Percentiles rank a stretch among this genome's conserved stretches.
phyloP scores from a whole-genome alignment of 768 basidiomycete genomes.

The Neoboletus brunneissimus region DNA sequence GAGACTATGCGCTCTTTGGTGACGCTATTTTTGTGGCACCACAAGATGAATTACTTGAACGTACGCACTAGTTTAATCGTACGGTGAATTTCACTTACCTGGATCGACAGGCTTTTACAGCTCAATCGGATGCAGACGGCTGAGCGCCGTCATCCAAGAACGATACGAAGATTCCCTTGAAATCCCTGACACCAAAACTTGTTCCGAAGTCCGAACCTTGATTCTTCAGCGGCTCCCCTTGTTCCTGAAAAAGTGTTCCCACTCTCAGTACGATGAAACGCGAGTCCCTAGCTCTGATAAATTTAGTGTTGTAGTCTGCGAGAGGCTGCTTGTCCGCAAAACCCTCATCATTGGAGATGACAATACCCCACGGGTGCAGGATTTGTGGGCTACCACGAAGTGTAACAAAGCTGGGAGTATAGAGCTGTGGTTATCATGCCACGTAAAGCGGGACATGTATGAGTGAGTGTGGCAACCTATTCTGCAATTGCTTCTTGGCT shows the following conservation, averaged over 20 bases:
- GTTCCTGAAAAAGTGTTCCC: neutral
- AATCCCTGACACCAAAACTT: neutral
- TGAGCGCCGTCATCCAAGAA: neutral
- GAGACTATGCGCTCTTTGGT: neutral
- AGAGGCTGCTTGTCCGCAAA: neutral
- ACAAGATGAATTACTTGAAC: neutral
- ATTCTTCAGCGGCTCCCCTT: neutral
- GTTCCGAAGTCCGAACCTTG: neutral
- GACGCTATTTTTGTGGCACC: neutral
- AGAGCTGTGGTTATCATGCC: neutral
- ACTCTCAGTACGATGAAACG: neutral
- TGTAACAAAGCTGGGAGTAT: neutral
- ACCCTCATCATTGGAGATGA: neutral
- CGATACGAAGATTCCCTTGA: neutral
- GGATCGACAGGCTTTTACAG: neutral
- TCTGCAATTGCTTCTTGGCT: neutral
- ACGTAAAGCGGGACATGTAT: neutral
- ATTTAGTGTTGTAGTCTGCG: neutral
- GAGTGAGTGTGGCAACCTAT: neutral
- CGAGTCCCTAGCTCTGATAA: neutral
- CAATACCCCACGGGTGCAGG: neutral
- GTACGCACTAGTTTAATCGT: neutral
- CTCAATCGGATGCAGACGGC: neutral
- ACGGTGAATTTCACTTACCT: neutral
- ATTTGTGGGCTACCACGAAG: neutral